These are phyloP conservation scores for Trypanosoma rangeli DNA, from an alignment of 208 protist genomes.

Conservation along the genomic window DNA sequence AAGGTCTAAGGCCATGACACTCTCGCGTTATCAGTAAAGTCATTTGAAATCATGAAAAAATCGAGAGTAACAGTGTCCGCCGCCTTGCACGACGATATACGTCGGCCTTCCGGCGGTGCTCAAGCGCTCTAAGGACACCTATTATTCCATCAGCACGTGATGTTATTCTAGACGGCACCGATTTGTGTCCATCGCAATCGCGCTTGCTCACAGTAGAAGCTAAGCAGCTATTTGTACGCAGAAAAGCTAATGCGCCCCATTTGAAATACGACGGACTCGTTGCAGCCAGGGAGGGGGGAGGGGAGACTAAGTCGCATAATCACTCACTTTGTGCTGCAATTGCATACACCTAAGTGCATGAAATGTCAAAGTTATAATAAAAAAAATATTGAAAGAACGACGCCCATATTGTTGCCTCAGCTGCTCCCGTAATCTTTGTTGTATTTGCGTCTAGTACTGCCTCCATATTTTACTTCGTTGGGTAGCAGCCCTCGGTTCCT, in stretches of 20 bases:
- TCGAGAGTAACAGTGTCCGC: neutral
- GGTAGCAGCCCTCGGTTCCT: neutral
- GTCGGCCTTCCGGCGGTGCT: neutral
- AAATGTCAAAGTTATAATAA: neutral
- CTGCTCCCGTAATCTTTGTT: neutral
- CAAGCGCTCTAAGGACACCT: neutral
- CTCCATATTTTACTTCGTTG: neutral
- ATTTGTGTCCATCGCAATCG: too few species aligned
- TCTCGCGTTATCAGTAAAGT: constrained; percentile 15
- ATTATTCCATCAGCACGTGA: too few species aligned
- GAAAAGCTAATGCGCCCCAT: too few species aligned
- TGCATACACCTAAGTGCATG: neutral
- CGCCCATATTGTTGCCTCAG: neutral
- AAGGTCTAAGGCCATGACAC: constrained; percentile 43
- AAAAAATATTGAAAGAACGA: neutral
- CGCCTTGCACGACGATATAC: too few species aligned
- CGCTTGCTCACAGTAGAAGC: too few species aligned
- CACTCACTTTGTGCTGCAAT: neutral
- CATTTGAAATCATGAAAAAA: neutral
- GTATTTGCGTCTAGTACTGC: neutral
- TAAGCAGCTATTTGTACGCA: too few species aligned
- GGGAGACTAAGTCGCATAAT: neutral
- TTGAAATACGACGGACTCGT: too few species aligned
- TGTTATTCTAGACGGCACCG: too few species aligned
- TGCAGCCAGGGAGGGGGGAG: too few species aligned